Percentiles rank a stretch among this genome's conserved stretches.
Evolutionary conservation across 495 filamentous ascomycete species (phyloP).

Genomic region (Hypoxylon perforatum): DNA sequence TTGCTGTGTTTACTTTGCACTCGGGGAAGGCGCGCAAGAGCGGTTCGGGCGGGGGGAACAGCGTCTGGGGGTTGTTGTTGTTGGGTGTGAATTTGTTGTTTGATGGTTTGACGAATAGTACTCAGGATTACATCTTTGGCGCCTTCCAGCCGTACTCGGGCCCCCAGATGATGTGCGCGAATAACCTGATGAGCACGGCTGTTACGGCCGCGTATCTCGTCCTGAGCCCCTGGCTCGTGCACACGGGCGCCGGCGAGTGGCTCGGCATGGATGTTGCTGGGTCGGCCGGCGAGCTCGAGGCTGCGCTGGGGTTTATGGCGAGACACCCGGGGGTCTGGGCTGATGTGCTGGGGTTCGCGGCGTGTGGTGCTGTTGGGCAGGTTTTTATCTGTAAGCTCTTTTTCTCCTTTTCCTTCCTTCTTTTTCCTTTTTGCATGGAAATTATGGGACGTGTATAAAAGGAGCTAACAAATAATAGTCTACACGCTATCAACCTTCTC

Average conservation of each 20-base stretch:
- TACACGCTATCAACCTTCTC: constrained; percentile 94
- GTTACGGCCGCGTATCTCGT: constrained; percentile 81
- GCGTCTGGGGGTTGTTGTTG: constrained; percentile 81
- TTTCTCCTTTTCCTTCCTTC: not conserved
- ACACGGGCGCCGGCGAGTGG: constrained; percentile 71
- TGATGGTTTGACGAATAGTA: constrained; percentile 95
- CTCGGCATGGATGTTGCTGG: constrained; percentile 72
- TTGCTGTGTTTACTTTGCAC: constrained; percentile 94
- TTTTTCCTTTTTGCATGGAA: too few species aligned
- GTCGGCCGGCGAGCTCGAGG: constrained; percentile 73
- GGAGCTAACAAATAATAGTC: constrained; percentile 59
- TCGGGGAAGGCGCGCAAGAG: constrained; percentile 68
- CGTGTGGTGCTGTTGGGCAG: constrained; percentile 94
- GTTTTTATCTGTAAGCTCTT: constrained; percentile 85
- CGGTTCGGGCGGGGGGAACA: constrained; percentile 59
- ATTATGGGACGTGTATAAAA: too few species aligned
- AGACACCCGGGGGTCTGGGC: constrained; percentile 80
- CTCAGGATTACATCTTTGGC: constrained; percentile 93
- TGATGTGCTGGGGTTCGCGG: constrained; percentile 88
- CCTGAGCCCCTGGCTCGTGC: constrained; percentile 79
- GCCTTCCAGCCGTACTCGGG: constrained; percentile 82
- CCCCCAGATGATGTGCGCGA: constrained; percentile 99
- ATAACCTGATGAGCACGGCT: constrained; percentile 83
- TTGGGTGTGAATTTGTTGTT: constrained; percentile 93
- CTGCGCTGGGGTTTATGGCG: constrained; percentile 82